Percentiles rank a stretch among this genome's conserved stretches.
These are phyloP conservation scores for Lichtheimia corymbifera DNA, from an alignment of 371 early-diverging fungal species.

Conservation along the genomic window DNA sequence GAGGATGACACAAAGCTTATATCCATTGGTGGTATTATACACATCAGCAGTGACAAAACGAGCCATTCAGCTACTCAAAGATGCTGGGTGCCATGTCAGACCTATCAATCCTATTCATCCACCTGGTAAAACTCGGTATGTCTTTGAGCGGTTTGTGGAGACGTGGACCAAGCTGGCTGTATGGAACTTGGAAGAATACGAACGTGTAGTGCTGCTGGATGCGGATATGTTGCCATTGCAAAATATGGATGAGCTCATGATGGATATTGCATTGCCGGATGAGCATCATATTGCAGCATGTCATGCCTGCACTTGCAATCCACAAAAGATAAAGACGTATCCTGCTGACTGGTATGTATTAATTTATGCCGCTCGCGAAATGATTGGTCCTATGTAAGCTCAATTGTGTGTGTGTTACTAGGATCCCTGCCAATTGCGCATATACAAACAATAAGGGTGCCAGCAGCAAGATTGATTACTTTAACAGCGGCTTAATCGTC, in stretches of 20 bases:
- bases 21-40: conserved; percentile 66
- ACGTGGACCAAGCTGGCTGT: conserved; percentile 88
- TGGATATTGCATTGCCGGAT: conserved; percentile 14
- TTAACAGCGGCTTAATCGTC: conserved; percentile 54
- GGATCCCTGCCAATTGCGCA: conserved; percentile 50
- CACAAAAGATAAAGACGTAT: conserved; percentile 30
- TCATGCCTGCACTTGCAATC: conserved; percentile 54
- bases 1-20: conserved; percentile 48
- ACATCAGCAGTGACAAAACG: conserved; percentile 40
- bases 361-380: not conserved
- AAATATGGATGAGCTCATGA: conserved; percentile 75
- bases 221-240: conserved; percentile 81
- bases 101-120: conserved; percentile 73
- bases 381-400: not conserved
- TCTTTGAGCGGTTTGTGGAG: conserved; percentile 32
- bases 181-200: conserved; percentile 65
- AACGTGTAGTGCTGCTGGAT: conserved; percentile 77
- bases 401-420: conserved; percentile 12
- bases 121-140: conserved; percentile 65
- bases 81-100: conserved; percentile 65
- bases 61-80: conserved; percentile 43
- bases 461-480: conserved; percentile 27
- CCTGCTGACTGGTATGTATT: conserved; percentile 41
- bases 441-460: conserved; percentile 29
- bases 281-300: conserved; percentile 33